phyloP scores from a whole-genome alignment of 441 rosid genomes.

The Melastoma candidum region DNA sequence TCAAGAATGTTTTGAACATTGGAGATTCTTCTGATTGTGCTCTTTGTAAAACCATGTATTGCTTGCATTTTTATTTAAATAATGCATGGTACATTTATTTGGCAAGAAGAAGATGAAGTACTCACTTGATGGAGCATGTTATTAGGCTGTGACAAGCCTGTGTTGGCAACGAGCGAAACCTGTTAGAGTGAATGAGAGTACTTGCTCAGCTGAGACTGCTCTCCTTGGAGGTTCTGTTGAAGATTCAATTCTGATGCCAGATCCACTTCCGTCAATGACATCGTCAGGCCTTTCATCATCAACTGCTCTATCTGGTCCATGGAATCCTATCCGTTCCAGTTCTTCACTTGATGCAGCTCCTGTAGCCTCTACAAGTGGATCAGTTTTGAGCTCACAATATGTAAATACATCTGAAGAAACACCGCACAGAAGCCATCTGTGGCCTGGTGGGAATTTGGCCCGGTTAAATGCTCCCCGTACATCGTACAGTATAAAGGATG shows the following conservation, averaged over 20 bases:
- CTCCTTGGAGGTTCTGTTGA: slow-evolving; percentile 82
- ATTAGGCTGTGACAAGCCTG: slow-evolving; percentile 87
- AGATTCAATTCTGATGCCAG: slow-evolving; percentile 92
- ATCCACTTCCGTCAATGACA: slow-evolving; percentile 82
- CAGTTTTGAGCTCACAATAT: slow-evolving; percentile 24
- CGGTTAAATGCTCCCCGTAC: slow-evolving; percentile 73
- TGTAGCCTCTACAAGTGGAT: slow-evolving; percentile 26
- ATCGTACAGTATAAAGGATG: slow-evolving; percentile 65
- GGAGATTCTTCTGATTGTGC: neutral
- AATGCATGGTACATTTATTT: too few species aligned
- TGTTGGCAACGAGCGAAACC: slow-evolving; percentile 99
- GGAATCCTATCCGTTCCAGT: slow-evolving; percentile 28
- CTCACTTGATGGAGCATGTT: neutral
- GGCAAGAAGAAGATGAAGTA: neutral
- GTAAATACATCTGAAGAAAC: slow-evolving; percentile 52
- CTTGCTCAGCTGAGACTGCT: slow-evolving; percentile 71
- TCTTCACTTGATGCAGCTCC: slow-evolving; percentile 28
- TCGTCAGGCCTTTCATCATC: slow-evolving; percentile 43
- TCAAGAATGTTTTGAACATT: neutral
- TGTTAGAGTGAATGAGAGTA: slow-evolving; percentile 63
- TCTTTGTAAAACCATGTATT: neutral
- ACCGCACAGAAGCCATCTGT: slow-evolving; percentile 46
- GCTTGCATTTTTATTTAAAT: too few species aligned
- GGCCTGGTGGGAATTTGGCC: slow-evolving; percentile 59
- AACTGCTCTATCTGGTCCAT: slow-evolving; percentile 37